Evolutionary conservation across 345 rosid genomes (phyloP).

Genomic region (Toxicodendron radicans): DNA sequence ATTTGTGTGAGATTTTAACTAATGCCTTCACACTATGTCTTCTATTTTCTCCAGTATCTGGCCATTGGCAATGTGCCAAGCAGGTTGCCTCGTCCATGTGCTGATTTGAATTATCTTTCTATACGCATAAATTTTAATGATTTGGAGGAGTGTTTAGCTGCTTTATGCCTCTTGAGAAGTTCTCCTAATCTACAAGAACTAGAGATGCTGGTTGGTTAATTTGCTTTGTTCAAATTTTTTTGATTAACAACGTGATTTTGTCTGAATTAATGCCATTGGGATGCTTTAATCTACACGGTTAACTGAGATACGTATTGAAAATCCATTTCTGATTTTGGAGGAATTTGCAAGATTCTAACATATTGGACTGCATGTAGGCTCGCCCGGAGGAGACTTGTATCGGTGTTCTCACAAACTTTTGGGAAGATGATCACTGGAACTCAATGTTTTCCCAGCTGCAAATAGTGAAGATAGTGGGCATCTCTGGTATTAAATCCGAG

Average conservation of each 20-base stretch:
- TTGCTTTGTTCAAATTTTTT: background rate
- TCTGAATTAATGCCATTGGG: background rate
- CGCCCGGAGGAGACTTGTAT: slow-evolving; percentile 43
- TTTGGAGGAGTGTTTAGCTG: slow-evolving; percentile 53
- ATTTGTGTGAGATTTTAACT: slow-evolving; percentile 14
- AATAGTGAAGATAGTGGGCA: slow-evolving; percentile 43
- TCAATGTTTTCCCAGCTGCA: slow-evolving; percentile 48
- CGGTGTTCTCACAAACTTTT: slow-evolving; percentile 28
- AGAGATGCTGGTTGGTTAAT: slow-evolving; percentile 53
- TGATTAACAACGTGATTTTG: background rate
- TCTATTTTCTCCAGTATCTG: slow-evolving; percentile 49
- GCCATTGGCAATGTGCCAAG: slow-evolving; percentile 53
- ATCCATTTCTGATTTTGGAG: background rate
- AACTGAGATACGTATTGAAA: background rate
- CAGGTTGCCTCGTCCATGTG: slow-evolving; percentile 49
- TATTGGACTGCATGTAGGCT: slow-evolving; percentile 35
- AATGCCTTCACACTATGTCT: slow-evolving; percentile 11
- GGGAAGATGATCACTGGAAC: slow-evolving; percentile 51
- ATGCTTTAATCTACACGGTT: background rate
- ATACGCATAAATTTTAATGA: slow-evolving; percentile 66
- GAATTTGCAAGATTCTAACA: slow-evolving; percentile 10
- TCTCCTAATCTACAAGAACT: slow-evolving; percentile 63
- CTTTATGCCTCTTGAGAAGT: slow-evolving; percentile 60
- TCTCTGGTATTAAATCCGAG: slow-evolving; percentile 47
- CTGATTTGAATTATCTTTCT: slow-evolving; percentile 63